Percentiles rank a stretch among this genome's conserved stretches.
These are phyloP conservation scores for Aspergillus bridgeri DNA, from an alignment of 495 filamentous ascomycete species.

Conservation along the genomic window DNA sequence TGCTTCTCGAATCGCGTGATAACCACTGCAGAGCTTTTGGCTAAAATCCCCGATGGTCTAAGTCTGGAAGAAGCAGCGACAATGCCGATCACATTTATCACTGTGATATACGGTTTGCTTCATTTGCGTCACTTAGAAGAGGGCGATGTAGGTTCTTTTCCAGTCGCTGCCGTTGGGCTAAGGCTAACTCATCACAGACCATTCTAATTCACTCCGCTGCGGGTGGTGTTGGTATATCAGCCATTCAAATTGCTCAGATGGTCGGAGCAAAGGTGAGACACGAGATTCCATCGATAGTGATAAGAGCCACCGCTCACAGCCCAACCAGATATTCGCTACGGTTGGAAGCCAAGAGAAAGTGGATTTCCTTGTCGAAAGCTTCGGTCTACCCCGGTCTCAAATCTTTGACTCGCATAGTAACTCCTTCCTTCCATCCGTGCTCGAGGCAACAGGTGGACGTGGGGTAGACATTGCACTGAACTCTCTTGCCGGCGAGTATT, in stretches of 20 bases:
- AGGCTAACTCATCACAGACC: not conserved
- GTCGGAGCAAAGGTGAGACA: not conserved
- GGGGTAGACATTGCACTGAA: not conserved
- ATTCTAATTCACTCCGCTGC: not conserved
- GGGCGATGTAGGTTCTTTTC: not conserved
- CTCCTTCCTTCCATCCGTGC: not conserved
- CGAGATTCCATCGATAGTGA: not conserved
- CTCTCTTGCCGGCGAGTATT: not conserved
- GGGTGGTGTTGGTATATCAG: not conserved
- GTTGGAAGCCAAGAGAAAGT: not conserved
- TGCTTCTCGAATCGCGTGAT: not conserved
- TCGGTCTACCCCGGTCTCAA: not conserved
- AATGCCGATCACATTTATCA: not conserved
- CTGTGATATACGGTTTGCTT: not conserved
- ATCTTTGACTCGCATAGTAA: not conserved
- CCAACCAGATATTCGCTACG: not conserved
- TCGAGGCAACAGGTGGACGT: not conserved
- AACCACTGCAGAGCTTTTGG: not conserved
- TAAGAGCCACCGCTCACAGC: not conserved
- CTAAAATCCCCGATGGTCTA: not conserved
- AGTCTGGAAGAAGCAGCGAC: not conserved
- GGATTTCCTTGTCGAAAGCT: not conserved
- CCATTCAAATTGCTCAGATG: not conserved
- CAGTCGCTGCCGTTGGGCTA: not conserved
- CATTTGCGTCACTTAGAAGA: not conserved